These are phyloP conservation scores for Phytophthora megakarya DNA, from an alignment of 352 stramenopile genomes.

Conservation along the genomic window DNA sequence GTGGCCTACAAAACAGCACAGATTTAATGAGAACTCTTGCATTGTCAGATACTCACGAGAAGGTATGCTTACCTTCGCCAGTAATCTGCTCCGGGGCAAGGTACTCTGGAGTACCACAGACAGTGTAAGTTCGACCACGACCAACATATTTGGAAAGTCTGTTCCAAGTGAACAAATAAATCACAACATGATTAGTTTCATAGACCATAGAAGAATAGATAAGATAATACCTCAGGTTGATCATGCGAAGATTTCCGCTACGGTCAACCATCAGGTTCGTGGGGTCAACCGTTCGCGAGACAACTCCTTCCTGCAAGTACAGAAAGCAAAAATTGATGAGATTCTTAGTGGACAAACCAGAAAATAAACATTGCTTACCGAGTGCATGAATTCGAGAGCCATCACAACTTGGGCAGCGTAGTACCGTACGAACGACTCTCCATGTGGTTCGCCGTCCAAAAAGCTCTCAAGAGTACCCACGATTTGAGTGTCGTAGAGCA, in stretches of 20 bases:
- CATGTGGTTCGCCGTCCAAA: slow-evolving; percentile 64
- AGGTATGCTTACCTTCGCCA: slow-evolving; percentile 58
- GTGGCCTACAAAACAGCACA: slow-evolving; percentile 49
- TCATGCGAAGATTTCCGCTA: slow-evolving; percentile 82
- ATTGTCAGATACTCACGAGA: neutral
- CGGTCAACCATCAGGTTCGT: slow-evolving; percentile 83
- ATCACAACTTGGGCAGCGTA: slow-evolving; percentile 87
- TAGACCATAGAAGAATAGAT: neutral
- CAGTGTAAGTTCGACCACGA: slow-evolving; percentile 81
- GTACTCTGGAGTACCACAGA: slow-evolving; percentile 87
- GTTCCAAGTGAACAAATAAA: slow-evolving; percentile 2
- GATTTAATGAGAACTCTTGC: neutral
- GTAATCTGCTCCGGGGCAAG: slow-evolving; percentile 88
- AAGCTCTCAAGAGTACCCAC: slow-evolving; percentile 85
- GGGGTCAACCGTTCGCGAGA: slow-evolving; percentile 78
- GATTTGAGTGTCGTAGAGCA: slow-evolving; percentile 82
- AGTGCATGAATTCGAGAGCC: slow-evolving; percentile 82
- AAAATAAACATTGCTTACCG: slow-evolving; percentile 35
- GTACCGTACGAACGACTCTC: slow-evolving; percentile 83
- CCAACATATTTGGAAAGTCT: slow-evolving; percentile 89
- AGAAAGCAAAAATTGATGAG: slow-evolving; percentile 11
- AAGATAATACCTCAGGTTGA: slow-evolving; percentile 69
- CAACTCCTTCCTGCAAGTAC: slow-evolving; percentile 65
- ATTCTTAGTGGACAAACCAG: neutral
- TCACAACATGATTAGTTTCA: neutral